phyloP scores from a whole-genome alignment of 768 basidiomycete genomes.

The Trichaptum fuscoviolaceum region DNA sequence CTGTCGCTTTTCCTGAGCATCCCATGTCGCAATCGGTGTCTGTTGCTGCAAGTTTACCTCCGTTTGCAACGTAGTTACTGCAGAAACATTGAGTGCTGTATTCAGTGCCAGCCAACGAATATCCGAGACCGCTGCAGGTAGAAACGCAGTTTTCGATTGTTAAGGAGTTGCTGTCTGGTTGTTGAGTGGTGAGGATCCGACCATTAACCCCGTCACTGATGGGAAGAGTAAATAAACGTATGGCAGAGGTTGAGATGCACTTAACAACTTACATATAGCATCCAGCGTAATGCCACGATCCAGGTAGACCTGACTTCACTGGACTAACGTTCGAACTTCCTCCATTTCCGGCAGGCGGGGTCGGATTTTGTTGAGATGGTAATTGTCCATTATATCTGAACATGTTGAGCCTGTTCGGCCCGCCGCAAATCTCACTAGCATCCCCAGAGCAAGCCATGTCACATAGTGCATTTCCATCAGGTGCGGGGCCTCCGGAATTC shows the following conservation, averaged over 20 bases:
- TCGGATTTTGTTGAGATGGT: slow-evolving; percentile 22
- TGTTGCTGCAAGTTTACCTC: slow-evolving; percentile 45
- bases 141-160: slow-evolving; percentile 64
- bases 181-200: slow-evolving; percentile 46
- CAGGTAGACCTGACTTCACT: slow-evolving; percentile 47
- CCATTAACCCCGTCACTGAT: slow-evolving; percentile 60
- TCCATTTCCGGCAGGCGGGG: slow-evolving; percentile 23
- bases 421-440: slow-evolving; percentile 64
- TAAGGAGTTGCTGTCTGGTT: slow-evolving; percentile 30
- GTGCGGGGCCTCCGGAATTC: slow-evolving; percentile 10
- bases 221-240: no score
- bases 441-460: slow-evolving; percentile 64
- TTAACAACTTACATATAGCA: slow-evolving; percentile 50
- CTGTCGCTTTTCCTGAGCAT: slow-evolving; percentile 65
- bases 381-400: slow-evolving; percentile 68
- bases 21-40: slow-evolving; percentile 61
- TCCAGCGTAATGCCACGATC: slow-evolving; percentile 52
- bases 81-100: slow-evolving; percentile 57
- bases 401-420: slow-evolving; percentile 57
- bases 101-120: slow-evolving; percentile 65
- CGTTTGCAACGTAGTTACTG: slow-evolving; percentile 57
- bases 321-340: slow-evolving; percentile 30
- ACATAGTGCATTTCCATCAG: slow-evolving; percentile 30
- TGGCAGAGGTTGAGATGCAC: background rate
- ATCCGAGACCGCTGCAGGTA: slow-evolving; percentile 49